Conservation (phyloP, 1,139 yeast species). For the Candida dubliniensis region DNA sequence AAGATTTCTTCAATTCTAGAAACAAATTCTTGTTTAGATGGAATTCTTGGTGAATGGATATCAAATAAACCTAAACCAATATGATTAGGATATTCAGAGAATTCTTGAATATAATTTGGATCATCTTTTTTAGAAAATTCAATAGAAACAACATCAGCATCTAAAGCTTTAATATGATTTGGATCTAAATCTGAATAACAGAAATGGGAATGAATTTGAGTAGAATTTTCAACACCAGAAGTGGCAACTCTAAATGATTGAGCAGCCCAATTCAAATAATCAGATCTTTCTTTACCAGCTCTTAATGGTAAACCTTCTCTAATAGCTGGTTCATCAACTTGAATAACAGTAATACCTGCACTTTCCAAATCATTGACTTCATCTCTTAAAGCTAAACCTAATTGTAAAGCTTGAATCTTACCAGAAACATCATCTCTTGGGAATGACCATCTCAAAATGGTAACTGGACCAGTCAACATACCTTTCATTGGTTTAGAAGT, state of each 20-base stretch:
- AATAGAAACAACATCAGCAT: slow-evolving; percentile 98
- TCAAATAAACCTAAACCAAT: slow-evolving; percentile 98
- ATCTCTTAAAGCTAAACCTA: slow-evolving; percentile 96
- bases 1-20: slow-evolving; percentile 91
- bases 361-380: slow-evolving; percentile 97
- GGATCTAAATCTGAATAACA: slow-evolving; percentile 99
- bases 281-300: slow-evolving; percentile 95
- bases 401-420: slow-evolving; percentile 94
- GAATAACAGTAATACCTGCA: slow-evolving; percentile 97
- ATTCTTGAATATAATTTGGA: slow-evolving; percentile 95
- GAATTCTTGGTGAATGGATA: slow-evolving; percentile 99
- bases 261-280: slow-evolving; percentile 98
- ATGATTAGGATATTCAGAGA: slow-evolving; percentile 98
- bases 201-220: slow-evolving; percentile 99
- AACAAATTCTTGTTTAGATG: slow-evolving; percentile 94
- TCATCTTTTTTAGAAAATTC: slow-evolving; percentile 99
- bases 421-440: slow-evolving; percentile 98
- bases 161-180: slow-evolving; percentile 98
- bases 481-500: slow-evolving; percentile 98
- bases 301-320: slow-evolving; percentile 99
- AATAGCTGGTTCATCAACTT: slow-evolving; percentile 99
- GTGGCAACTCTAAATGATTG: slow-evolving; percentile 99
- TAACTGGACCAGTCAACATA: slow-evolving; percentile 99
- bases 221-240: slow-evolving; percentile 91
- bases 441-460: slow-evolving; percentile 99